Percentiles rank a stretch among this genome's conserved stretches.
Conservation (phyloP, 306 rosid species). For the Vigna nakashimae region DNA sequence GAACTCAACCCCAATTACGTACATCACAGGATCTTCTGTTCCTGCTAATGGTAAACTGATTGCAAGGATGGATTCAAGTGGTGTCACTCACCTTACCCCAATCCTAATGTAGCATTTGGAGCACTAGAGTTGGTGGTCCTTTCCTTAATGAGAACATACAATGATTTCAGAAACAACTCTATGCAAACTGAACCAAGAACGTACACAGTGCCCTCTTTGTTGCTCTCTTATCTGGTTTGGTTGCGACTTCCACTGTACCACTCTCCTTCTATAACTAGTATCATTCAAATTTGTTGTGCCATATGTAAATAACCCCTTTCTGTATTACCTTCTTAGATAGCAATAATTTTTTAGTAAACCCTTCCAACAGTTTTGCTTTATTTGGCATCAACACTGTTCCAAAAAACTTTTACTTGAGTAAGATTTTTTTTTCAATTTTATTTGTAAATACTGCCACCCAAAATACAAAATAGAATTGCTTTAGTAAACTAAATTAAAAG, state of each 20-base stretch:
- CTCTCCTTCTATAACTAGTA: conserved; percentile 41
- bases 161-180: conserved; percentile 63
- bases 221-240: conserved; percentile 72
- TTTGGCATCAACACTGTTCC: conserved; percentile 1
- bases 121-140: conserved; percentile 76
- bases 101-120: conserved; percentile 72
- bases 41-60: conserved; percentile 60
- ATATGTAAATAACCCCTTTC: conserved; percentile 25
- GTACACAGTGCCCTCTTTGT: conserved; percentile 66
- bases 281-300: conserved; percentile 16
- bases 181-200: conserved; percentile 72
- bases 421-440: no score
- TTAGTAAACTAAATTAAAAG: no score
- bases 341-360: background rate
- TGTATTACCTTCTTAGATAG: background rate
- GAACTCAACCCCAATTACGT: conserved; percentile 61
- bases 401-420: no score
- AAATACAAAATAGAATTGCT: no score
- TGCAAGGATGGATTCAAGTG: conserved; percentile 69
- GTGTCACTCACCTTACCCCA: conserved; percentile 52
- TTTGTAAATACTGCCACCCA: no score
- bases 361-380: background rate
- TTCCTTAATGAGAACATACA: conserved; percentile 66
- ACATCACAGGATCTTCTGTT: conserved; percentile 78
- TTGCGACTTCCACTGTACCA: conserved; percentile 56